phyloP scores from a whole-genome alignment of 768 basidiomycete genomes.

The Russula vinacea region DNA sequence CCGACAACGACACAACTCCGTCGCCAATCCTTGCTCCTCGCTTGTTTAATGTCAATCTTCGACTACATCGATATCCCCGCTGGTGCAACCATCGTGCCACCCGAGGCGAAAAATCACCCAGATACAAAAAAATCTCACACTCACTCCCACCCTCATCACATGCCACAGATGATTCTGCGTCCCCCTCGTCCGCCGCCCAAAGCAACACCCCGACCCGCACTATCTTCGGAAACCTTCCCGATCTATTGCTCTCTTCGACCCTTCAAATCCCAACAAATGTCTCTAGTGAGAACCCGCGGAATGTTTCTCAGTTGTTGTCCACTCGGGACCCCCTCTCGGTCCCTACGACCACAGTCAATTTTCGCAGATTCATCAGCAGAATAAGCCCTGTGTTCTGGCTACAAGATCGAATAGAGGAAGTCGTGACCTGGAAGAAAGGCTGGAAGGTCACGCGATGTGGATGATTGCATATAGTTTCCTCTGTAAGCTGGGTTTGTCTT shows the following conservation, averaged over 20 bases:
- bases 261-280: constrained; percentile 24
- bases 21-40: not conserved
- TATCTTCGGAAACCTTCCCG: constrained; percentile 28
- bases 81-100: constrained; percentile 19
- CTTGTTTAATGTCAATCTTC: constrained; percentile 15
- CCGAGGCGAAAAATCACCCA: constrained; percentile 1
- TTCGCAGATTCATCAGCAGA: constrained; percentile 73
- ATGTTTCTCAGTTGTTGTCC: constrained; percentile 45
- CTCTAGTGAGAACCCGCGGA: constrained; percentile 28
- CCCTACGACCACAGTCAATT: constrained; percentile 73
- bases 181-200: no score
- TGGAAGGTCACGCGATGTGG: constrained; percentile 73
- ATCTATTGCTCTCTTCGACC: constrained; percentile 24
- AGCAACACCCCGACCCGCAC: constrained; percentile 14
- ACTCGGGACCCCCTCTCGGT: constrained; percentile 70
- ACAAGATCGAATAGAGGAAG: constrained; percentile 83
- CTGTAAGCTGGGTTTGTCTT: constrained; percentile 49
- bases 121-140: constrained; percentile 11
- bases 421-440: constrained; percentile 76
- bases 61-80: constrained; percentile 29
- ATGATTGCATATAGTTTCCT: constrained; percentile 74
- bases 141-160: constrained; percentile 13
- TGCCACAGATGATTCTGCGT: not conserved
- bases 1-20: not conserved
- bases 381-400: constrained; percentile 85